Evolutionary conservation across 116 monocot genomes (phyloP).

Genomic region (Dioscorea cayenensis): DNA sequence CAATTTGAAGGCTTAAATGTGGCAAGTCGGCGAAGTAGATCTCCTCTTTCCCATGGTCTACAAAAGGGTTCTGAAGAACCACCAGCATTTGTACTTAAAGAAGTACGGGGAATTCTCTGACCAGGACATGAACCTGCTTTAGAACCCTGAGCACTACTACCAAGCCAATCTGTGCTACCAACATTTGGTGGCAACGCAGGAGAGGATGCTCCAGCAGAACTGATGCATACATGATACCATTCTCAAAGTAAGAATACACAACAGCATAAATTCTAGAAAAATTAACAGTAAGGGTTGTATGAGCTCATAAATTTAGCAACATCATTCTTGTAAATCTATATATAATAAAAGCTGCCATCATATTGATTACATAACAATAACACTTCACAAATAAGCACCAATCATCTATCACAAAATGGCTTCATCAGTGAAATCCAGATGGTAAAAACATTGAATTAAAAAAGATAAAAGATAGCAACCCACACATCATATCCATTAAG

Average conservation of each 20-base stretch:
- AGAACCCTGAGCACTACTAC: slow-evolving; percentile 64
- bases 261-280: background rate
- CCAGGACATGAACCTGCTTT: slow-evolving; percentile 56
- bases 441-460: too few species aligned
- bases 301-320: background rate
- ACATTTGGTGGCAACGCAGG: slow-evolving; percentile 54
- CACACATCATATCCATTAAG: too few species aligned
- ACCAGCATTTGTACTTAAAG: slow-evolving; percentile 66
- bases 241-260: background rate
- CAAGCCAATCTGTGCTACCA: slow-evolving; percentile 75
- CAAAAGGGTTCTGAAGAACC: slow-evolving; percentile 60
- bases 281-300: background rate
- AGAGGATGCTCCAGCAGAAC: slow-evolving; percentile 94
- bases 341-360: background rate
- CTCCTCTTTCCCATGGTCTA: slow-evolving; percentile 95
- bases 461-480: too few species aligned
- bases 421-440: too few species aligned
- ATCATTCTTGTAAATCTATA: background rate
- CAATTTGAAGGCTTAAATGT: slow-evolving; percentile 84
- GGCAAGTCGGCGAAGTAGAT: slow-evolving; percentile 83
- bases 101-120: slow-evolving; percentile 41
- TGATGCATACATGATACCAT: slow-evolving; percentile 18
- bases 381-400: too few species aligned
- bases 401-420: too few species aligned
- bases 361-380: too few species aligned